Evolutionary conservation across 352 stramenopile genomes (phyloP).

Genomic region (Peronospora tabacina): DNA sequence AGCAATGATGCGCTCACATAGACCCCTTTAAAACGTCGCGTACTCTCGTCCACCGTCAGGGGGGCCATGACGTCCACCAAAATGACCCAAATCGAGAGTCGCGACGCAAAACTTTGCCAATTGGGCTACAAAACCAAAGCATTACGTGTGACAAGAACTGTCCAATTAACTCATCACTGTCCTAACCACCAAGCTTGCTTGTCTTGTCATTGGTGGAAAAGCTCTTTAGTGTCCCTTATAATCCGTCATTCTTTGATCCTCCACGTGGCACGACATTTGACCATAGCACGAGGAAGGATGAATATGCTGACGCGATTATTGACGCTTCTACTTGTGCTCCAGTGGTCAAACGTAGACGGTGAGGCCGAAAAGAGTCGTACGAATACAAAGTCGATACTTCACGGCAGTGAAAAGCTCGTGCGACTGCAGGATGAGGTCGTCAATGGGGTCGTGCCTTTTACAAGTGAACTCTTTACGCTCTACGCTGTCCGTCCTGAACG

Average conservation of each 20-base stretch:
- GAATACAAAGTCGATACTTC: conserved; percentile 20
- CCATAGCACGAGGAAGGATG: conserved; percentile 23
- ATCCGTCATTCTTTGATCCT: conserved; percentile 23
- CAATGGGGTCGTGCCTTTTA: conserved; percentile 58
- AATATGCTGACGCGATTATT: conserved; percentile 23
- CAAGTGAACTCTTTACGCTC: conserved; percentile 44
- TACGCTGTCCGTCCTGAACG: conserved; percentile 57
- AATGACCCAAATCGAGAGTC: background rate
- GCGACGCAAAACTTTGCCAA: too few relatives aligned
- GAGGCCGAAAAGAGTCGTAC: conserved; percentile 44
- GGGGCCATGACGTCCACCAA: conserved; percentile 6
- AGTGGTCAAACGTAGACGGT: conserved; percentile 14
- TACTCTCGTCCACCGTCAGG: conserved; percentile 20
- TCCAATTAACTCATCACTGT: background rate
- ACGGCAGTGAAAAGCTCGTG: conserved; percentile 56
- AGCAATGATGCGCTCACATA: conserved; percentile 24
- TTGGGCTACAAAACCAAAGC: background rate
- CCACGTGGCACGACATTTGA: conserved; percentile 30
- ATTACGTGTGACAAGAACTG: background rate
- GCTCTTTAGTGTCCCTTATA: background rate
- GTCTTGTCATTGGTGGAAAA: conserved; percentile 15
- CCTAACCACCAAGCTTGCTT: background rate
- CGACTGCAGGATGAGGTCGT: conserved; percentile 41
- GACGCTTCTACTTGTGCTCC: conserved; percentile 35
- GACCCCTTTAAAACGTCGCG: conserved; percentile 19